Conservation (phyloP, 2,329 filamentous ascomycete species). For the Tolypocladium paradoxum region DNA sequence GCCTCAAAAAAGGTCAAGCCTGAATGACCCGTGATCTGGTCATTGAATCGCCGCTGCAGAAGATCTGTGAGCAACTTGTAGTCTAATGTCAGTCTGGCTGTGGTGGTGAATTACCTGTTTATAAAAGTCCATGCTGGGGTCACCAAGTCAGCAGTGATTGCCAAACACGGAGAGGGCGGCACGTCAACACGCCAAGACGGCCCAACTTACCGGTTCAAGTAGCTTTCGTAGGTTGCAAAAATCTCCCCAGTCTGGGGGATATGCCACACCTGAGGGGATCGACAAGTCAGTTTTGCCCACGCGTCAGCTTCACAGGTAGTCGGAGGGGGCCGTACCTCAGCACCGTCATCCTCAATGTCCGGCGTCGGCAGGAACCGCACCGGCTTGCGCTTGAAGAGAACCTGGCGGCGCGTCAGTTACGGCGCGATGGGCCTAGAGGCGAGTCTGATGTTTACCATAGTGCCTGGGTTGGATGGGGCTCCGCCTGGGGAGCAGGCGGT, state of each 20-base stretch:
- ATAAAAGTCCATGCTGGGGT: slow-evolving; percentile 75
- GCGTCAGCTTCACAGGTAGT: slow-evolving; percentile 3
- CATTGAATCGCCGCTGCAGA: slow-evolving; percentile 73
- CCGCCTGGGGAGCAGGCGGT: slow-evolving; percentile 1
- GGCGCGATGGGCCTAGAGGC: background rate
- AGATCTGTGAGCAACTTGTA: slow-evolving; percentile 8
- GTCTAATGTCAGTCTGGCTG: background rate
- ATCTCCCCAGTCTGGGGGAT: slow-evolving; percentile 85
- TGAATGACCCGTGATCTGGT: slow-evolving; percentile 90
- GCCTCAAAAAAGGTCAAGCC: slow-evolving; percentile 88
- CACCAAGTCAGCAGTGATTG: slow-evolving; percentile 7
- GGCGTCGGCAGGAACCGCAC: slow-evolving; percentile 70
- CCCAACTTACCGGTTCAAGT: slow-evolving; percentile 61
- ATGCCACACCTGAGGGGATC: slow-evolving; percentile 64
- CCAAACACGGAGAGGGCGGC: background rate
- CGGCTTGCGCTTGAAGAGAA: slow-evolving; percentile 92
- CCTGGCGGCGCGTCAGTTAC: slow-evolving; percentile 38
- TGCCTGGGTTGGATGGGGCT: background rate
- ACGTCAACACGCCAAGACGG: background rate
- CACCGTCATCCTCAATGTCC: slow-evolving; percentile 65
- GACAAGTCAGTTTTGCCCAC: slow-evolving; percentile 4
- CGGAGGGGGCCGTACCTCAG: slow-evolving; percentile 54
- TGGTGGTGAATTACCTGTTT: slow-evolving; percentile 51
- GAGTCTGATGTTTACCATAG: slow-evolving; percentile 4
- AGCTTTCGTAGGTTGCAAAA: slow-evolving; percentile 81